Evolutionary conservation across 2,329 filamentous ascomycete genomes (phyloP), one percentile per base, ranked within the genome.

Genomic region (Fusarium albosuccineum): DNA sequence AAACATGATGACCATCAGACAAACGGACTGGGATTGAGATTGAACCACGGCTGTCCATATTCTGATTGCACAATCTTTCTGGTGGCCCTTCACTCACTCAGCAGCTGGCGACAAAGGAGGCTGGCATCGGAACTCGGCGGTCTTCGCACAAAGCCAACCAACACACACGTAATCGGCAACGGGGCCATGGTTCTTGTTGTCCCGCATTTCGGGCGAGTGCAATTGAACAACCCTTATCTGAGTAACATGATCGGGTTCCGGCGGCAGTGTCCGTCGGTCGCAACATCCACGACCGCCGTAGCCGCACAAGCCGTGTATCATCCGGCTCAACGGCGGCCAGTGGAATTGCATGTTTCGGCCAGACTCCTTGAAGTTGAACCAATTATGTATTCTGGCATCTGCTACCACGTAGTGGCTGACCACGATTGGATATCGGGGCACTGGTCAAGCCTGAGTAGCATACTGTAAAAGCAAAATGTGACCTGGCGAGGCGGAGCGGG

Each of bases 401-500:
- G 22, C 22, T 22, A 22, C 22, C 22, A 22, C 22, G 22, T 22
- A 22, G 22, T 22, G 22, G 22, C 22, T 22, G 22, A 22, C 22
- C 22, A 22, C 22, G 22, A 22, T 16, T n/a, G 33, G 33, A 34
- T 34, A 9, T 34, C 13, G 33, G 13, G 45, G 22, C 29, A 30
- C 34, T 48, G 45, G 45, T 48, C 11, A 30, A 48, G 29, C 22
- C 22, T 22, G 22, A 22, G 22, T 22, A 22, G 22, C 22, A 22
- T 22, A 22, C 22, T 22, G 22, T 22, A 22, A 22, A 22, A 22
- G 22, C 22, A 22, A 5, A 22, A 22, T 22, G 22, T 22, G 22
- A 22, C 22, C 22, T 54, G 39, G 46, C 17, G n/a, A 49, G 41
- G 51, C 60, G 52, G 64, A 54, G 50, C 34, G 36, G 48, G 65